Evolutionary conservation across 2,329 filamentous ascomycete species (phyloP), one percentile per base, ranked within the genome.

Genomic region (Mycosphaerelloides madeirae): DNA sequence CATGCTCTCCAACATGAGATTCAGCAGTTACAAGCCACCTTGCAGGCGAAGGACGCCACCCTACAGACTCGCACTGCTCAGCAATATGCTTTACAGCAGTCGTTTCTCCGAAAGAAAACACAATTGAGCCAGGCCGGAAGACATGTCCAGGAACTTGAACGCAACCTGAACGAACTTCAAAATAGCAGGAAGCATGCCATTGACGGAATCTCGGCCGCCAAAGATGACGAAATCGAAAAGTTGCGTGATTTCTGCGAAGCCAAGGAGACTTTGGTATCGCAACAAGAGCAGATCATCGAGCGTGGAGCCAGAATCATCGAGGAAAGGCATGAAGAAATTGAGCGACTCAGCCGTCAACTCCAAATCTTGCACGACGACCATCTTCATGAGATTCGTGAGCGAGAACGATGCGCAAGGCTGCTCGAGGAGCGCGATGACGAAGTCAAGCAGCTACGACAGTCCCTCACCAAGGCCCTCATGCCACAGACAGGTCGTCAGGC

Each of bases 271-370:
- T 34, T 62, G 15, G 38, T 52, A 7, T 28, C 43, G n/a, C 45
- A 54, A 34, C 58, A 60, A 43, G 52, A 58, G 29, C 35, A 53
- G 18, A 52, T 59, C 37, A 59, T 62, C 31, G 45, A 44, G 2
- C 50, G 55, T 13, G 54, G 56, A 28, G 54, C 51, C 12, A 41
- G 31, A 12, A 41, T 59, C 19, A 43, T 59, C 34, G 38, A 54
- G 33, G 41, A 56, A 29, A 46, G 45, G 16, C 54, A 59, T 29
- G 45, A 44, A 18, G 50, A 55, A 33, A 51, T 59, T 43, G 56
- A 50, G 19, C 32, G 38, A 28, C 33, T 55, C 6, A 44, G 39
- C 7, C 39, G 45, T 12, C 40, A 54, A 31, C 32, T 57, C 11
- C 44, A 46, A 18, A 43, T 29, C 4, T 20, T 44, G 19, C 41